Conservation (phyloP, 495 filamentous ascomycete species). For the Aspergillus conjunctus region DNA sequence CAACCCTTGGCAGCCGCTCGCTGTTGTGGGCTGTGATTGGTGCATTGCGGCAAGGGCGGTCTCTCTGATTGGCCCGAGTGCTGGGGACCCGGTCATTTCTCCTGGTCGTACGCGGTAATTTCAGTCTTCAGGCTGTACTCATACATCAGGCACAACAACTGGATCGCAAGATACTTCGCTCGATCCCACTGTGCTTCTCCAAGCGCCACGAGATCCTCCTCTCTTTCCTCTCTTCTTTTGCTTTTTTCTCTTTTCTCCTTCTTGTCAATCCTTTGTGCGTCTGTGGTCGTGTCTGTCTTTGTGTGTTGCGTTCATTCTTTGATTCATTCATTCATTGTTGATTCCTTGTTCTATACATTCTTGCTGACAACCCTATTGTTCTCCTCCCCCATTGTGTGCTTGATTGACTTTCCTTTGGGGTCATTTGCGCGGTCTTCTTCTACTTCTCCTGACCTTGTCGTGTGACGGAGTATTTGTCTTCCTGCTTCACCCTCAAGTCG, state of each 20-base stretch:
- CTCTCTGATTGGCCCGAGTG: constrained; percentile 17
- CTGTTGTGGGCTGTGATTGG: constrained; percentile 32
- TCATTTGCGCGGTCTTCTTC: background rate
- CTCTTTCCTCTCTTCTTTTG: constrained; percentile 9
- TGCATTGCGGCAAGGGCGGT: background rate
- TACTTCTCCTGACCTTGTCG: constrained; percentile 20
- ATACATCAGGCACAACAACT: background rate
- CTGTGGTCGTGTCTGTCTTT: constrained; percentile 19
- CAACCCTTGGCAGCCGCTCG: constrained; percentile 25
- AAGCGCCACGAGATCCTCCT: background rate
- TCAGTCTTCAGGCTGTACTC: background rate
- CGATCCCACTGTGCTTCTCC: no score
- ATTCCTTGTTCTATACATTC: constrained; percentile 9
- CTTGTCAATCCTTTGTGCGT: constrained; percentile 13
- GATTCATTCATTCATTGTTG: constrained; percentile 13
- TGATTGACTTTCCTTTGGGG: constrained; percentile 13
- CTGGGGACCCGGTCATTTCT: constrained; percentile 1
- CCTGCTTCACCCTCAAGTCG: background rate
- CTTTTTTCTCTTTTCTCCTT: constrained; percentile 12
- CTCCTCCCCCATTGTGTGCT: background rate
- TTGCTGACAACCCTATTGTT: constrained; percentile 1
- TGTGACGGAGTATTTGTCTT: constrained; percentile 16
- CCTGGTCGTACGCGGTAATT: constrained; percentile 21
- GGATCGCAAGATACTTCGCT: no score
- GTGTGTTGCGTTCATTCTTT: constrained; percentile 16